Conservation (phyloP, 257 asterid genomes). For the Salvia hispanica region DNA sequence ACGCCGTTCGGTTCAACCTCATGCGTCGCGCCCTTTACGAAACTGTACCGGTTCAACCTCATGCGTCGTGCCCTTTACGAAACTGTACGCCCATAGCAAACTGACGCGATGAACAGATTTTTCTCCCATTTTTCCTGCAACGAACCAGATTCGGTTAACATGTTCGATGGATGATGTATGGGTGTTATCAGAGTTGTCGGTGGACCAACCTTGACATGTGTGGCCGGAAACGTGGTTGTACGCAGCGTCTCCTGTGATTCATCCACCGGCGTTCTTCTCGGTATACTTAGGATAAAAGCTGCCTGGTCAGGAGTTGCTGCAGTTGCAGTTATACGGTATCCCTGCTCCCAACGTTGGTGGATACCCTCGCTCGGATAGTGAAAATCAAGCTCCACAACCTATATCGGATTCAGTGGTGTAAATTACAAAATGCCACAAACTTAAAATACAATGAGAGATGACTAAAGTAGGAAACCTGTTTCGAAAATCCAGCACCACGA, state of each 20-base stretch:
- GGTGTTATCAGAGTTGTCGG: background rate
- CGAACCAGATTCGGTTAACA: background rate
- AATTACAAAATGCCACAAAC: background rate
- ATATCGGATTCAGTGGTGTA: no score
- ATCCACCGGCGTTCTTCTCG: no score
- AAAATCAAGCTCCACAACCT: no score
- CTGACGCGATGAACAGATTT: slow-evolving; percentile 57
- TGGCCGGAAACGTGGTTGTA: no score
- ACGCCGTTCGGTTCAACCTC: slow-evolving; percentile 12
- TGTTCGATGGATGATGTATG: background rate
- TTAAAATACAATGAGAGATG: background rate
- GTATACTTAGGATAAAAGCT: no score
- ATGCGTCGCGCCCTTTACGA: slow-evolving; percentile 40
- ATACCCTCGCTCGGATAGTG: no score
- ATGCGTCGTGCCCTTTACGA: slow-evolving; percentile 39
- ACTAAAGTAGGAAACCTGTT: slow-evolving; percentile 56
- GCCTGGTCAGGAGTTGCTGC: no score
- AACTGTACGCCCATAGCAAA: slow-evolving; percentile 75
- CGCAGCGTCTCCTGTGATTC: no score
- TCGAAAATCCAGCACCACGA: slow-evolving; percentile 71
- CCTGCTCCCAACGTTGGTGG: no score
- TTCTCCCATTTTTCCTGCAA: slow-evolving; percentile 70
- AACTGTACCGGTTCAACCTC: slow-evolving; percentile 53
- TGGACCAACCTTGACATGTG: slow-evolving; percentile 55
- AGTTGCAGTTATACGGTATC: no score